Evolutionary conservation across 768 basidiomycete species (phyloP).

Genomic region (Suillus clintonianus): DNA sequence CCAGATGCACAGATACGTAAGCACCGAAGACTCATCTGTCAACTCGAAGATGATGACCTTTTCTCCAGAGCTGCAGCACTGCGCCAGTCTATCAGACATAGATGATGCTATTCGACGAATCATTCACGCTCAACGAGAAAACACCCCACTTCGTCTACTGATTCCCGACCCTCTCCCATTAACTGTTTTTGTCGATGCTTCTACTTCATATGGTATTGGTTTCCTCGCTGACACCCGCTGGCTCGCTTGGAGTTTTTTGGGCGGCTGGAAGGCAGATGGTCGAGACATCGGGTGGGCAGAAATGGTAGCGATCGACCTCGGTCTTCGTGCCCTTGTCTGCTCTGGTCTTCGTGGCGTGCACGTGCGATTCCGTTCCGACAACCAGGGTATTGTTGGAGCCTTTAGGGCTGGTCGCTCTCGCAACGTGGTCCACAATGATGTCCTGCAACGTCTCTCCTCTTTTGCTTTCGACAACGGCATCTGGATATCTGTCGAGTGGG

Average conservation of each 20-base stretch:
- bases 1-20: background rate
- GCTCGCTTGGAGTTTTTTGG: slow-evolving; percentile 41
- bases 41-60: background rate
- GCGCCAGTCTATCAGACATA: too few species aligned
- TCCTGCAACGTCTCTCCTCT: slow-evolving; percentile 1
- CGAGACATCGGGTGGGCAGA: slow-evolving; percentile 47
- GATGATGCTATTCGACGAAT: background rate
- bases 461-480: slow-evolving; percentile 3
- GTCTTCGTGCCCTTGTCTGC: slow-evolving; percentile 32
- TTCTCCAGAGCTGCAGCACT: background rate
- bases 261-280: slow-evolving; percentile 29
- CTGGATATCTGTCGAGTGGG: slow-evolving; percentile 5
- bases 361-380: slow-evolving; percentile 41
- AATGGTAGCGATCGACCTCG: slow-evolving; percentile 46
- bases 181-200: slow-evolving; percentile 41
- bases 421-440: background rate
- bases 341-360: slow-evolving; percentile 19
- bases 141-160: background rate
- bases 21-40: too few species aligned
- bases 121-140: background rate
- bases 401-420: slow-evolving; percentile 3
- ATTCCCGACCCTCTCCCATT: slow-evolving; percentile 8
- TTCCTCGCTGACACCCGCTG: slow-evolving; percentile 35
- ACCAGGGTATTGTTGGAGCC: slow-evolving; percentile 36
- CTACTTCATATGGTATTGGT: slow-evolving; percentile 42